Percentiles rank a stretch among this genome's conserved stretches.
Conservation (phyloP, 768 basidiomycete genomes). For the Tremella mesenterica region DNA sequence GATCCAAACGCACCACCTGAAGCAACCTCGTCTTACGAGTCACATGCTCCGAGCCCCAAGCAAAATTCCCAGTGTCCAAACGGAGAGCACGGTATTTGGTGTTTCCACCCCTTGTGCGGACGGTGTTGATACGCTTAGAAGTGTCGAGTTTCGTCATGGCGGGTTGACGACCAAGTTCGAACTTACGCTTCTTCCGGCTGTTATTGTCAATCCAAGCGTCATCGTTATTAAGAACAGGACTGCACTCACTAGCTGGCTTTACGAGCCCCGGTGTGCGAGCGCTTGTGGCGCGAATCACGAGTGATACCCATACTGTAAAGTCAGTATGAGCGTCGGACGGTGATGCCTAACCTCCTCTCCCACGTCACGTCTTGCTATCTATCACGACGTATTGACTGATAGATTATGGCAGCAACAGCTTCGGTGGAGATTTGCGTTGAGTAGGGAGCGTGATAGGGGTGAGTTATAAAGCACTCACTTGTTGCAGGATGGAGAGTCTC, state of each 20-base stretch:
- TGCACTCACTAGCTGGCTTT: conserved; percentile 39
- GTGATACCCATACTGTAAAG: conserved; percentile 65
- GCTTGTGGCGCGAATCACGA: conserved; percentile 93
- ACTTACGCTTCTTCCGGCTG: conserved; percentile 98
- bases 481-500: too few relatives aligned
- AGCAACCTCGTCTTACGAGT: conserved; percentile 95
- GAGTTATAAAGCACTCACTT: too few relatives aligned
- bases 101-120: conserved; percentile 93
- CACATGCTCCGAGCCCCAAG: conserved; percentile 91
- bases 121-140: conserved; percentile 85
- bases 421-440: too few relatives aligned
- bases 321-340: neutral
- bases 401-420: too few relatives aligned
- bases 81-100: conserved; percentile 90
- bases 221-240: neutral
- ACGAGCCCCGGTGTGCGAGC: conserved; percentile 64
- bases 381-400: too few relatives aligned
- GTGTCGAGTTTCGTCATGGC: conserved; percentile 91
- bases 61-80: conserved; percentile 94
- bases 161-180: conserved; percentile 96
- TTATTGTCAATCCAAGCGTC: conserved; percentile 3
- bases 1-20: conserved; percentile 66
- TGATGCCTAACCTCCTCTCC: too few relatives aligned
- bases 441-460: too few relatives aligned
- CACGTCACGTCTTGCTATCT: too few relatives aligned